phyloP scores from a whole-genome alignment of 1,284 basidiomycete genomes.

The Ustilago curta region DNA sequence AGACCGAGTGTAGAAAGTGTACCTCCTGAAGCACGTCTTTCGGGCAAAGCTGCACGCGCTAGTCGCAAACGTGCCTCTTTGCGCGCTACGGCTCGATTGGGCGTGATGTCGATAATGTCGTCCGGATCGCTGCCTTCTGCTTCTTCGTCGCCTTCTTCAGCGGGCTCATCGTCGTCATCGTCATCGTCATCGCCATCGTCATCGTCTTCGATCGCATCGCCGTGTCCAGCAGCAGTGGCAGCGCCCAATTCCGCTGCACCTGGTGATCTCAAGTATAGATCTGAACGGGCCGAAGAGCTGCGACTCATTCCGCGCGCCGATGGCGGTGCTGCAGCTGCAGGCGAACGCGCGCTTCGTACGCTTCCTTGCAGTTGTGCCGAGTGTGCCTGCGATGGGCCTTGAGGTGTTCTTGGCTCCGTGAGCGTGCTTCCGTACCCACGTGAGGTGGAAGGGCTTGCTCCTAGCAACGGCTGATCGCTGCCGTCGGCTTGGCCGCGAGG shows the following conservation, averaged over 20 bases:
- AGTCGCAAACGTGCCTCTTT: conserved; percentile 48
- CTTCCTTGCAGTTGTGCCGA: conserved; percentile 5
- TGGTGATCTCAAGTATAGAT: conserved; percentile 32
- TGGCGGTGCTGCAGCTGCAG: background rate
- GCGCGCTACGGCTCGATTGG: conserved; percentile 42
- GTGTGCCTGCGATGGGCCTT: conserved; percentile 5
- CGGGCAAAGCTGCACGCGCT: conserved; percentile 49
- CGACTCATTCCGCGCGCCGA: conserved; percentile 22
- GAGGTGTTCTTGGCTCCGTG: conserved; percentile 26
- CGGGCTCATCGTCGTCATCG: conserved; percentile 15
- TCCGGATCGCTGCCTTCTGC: conserved; percentile 47
- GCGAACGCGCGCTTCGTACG: conserved; percentile 25
- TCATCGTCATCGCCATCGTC: too few species aligned
- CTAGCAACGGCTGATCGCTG: conserved; percentile 32
- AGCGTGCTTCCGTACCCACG: conserved; percentile 36
- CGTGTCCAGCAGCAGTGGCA: background rate
- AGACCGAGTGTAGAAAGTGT: conserved; percentile 39
- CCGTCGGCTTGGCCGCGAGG: conserved; percentile 9
- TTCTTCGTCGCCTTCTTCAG: conserved; percentile 28
- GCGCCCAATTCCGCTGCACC: conserved; percentile 33
- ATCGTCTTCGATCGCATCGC: conserved; percentile 14
- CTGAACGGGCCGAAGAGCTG: conserved; percentile 33
- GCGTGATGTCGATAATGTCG: conserved; percentile 57
- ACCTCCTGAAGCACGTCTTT: conserved; percentile 36
- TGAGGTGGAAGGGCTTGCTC: conserved; percentile 13